These are phyloP conservation scores for Acanthamoeba lenticulata DNA, from an alignment of 208 protist genomes.

Conservation along the genomic window DNA sequence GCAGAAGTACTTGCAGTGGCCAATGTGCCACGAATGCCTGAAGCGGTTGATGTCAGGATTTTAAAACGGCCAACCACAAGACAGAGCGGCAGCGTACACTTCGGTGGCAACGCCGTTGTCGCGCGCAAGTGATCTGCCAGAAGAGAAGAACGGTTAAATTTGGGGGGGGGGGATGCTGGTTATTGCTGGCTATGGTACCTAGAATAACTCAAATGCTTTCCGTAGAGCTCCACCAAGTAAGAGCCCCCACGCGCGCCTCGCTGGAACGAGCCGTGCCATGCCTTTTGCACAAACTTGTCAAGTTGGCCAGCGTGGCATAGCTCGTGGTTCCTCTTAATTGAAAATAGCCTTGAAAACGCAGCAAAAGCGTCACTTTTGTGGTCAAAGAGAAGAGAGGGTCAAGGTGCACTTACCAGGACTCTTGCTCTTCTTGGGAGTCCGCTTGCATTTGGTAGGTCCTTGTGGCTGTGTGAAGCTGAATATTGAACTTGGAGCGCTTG, in stretches of 20 bases:
- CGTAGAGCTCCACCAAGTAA: not conserved
- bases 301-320: not conserved
- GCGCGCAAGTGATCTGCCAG: too few relatives aligned
- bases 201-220: not conserved
- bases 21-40: not conserved
- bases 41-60: too few relatives aligned
- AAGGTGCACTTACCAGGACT: not conserved
- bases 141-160: too few relatives aligned
- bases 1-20: not conserved
- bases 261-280: not conserved
- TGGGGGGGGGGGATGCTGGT: too few relatives aligned
- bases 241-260: not conserved
- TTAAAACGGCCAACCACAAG: not conserved
- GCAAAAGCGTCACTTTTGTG: too few relatives aligned
- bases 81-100: not conserved
- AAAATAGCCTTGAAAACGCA: not conserved
- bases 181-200: not conserved
- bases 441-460: not conserved
- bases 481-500: not conserved
- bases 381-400: too few relatives aligned
- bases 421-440: not conserved
- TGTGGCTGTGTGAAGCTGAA: not conserved
- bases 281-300: not conserved
- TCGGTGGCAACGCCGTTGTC: not conserved
- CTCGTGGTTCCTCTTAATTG: not conserved